Base-by-base conservation (phyloP, 2,329 filamentous ascomycete genomes). In the Aspergillus luchuensis region DNA sequence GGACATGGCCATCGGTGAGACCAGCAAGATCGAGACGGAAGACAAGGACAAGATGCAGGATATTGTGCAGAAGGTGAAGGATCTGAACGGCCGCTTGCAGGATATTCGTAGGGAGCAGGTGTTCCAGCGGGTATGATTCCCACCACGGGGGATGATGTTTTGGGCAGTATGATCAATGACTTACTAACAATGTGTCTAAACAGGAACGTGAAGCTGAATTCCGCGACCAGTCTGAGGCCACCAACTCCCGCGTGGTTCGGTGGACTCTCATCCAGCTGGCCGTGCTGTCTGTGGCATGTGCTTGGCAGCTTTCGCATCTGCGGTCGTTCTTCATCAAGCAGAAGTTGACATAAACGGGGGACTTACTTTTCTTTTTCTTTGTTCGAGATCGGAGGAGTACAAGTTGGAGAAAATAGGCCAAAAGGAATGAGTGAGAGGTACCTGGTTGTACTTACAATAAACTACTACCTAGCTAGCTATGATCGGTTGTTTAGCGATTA, bases 251-350 rank as follows among this genome's bases (percentile, higher is more conserved):
- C 71, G 94, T 98, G 65, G 88, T 98, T 54, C 89, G 92, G 69
- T 99, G 95, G 94, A 94, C 95, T 67, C 73, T 97, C 66, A 89
- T 98, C 68, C 95, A 99, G 79, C 82, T 98, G 62, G 85, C 88
- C 56, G 87, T 98, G 39, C 83, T 99, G 57, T 91, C 89, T 58
- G 84, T 89, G 58, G 97, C 95, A 36, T 99, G 95, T 80, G 91
- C 92, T 63, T 99, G 95, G 95, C 95, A 99, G 79, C 84, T 99
- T 50, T 96, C 92, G 57, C 94, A 99, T 80, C 85, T 99, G 71
- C 87, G 95, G 69, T 90, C 91, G 50, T 99, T 99, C 86, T 99
- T 99, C 83, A 99, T 99, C 84, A 99, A 99, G 86, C 94, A 98
- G 83, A 99, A 99, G 85, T 88, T 99, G 76, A 98, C 95, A 62